Base-by-base conservation (phyloP, 768 basidiomycete genomes). In the Tulasnella sp. region DNA sequence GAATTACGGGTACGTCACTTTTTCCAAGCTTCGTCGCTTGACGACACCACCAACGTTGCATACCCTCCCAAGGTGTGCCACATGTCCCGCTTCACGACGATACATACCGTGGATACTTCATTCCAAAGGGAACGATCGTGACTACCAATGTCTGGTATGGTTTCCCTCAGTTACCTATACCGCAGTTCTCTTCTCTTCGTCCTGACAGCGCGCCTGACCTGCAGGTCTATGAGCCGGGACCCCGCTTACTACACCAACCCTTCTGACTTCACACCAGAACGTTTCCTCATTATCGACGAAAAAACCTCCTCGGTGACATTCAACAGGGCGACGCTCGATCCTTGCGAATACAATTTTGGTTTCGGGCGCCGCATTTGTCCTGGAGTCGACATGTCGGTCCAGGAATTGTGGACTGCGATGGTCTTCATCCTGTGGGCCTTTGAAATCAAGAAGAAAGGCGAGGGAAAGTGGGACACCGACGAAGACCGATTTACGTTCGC, bases 81-180 rank as follows among this genome's bases (percentile, higher is more conserved):
- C 49, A 71, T 75, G 19, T 72, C 52, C 22, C 76, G 42, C 1
- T 22, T n/a, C 31, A 25, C 39, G 77, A 78, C 54, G 76, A 78
- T 70, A 36, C 70, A 19, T 78, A 78, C 36, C 67, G 77, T 25
- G 77, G 77, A 25, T 42, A 67, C 15, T 75, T 64, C 76, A 74
- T 74, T 54, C 73, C 73, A 2, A 58, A 49, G 29, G 73, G 73
- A 34, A 67, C 73, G 0, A 74, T 19, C 29, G 54, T 74, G 25
- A 29, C 37, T 22, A 7, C 36, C 12, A 74, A 74, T 29, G 39
- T 36, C 6, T 74, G 73, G 73, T 58, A 67, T 7, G 3, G 22
- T n/a, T n/a, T n/a, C n/a, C n/a, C n/a, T n/a, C n/a, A n/a, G n/a
- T n/a, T n/a, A n/a, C 22, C 49, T 22, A 7, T 49, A 7, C 1